These are phyloP conservation scores for Penicillium soppii DNA, from an alignment of 495 filamentous ascomycete species.

Conservation along the genomic window DNA sequence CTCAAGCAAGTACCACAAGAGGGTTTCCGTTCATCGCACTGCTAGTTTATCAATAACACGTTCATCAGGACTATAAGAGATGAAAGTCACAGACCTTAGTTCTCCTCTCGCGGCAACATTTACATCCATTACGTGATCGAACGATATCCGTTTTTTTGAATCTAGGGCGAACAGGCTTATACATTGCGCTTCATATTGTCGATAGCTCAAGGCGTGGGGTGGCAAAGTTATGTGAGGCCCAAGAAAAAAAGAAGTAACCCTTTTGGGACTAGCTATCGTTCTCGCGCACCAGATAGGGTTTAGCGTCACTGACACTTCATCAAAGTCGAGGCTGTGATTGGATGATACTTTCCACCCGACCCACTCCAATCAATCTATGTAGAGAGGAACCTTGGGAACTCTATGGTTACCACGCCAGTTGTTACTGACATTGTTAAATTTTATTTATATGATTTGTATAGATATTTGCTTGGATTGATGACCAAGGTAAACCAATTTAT, in stretches of 20 bases:
- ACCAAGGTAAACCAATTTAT: too few relatives aligned
- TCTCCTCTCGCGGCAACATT: constrained; percentile 16
- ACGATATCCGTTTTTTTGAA: constrained; percentile 27
- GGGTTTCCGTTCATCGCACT: too few relatives aligned
- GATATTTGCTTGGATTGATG: too few relatives aligned
- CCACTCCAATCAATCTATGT: too few relatives aligned
- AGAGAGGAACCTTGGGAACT: too few relatives aligned
- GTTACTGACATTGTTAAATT: too few relatives aligned
- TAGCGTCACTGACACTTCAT: background rate
- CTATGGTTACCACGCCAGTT: too few relatives aligned
- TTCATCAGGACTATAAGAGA: too few relatives aligned
- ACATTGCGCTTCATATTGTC: constrained; percentile 6
- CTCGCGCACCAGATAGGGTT: background rate
- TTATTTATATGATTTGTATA: too few relatives aligned
- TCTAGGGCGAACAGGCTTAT: constrained; percentile 20
- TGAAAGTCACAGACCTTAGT: constrained; percentile 9
- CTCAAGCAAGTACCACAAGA: constrained; percentile 38
- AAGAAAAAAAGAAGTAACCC: background rate
- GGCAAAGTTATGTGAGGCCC: background rate
- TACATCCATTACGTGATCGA: constrained; percentile 22
- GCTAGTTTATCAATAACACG: too few relatives aligned
- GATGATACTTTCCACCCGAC: too few relatives aligned
- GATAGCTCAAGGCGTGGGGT: background rate
- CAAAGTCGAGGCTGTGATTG: too few relatives aligned
- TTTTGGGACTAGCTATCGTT: background rate